Conservation (phyloP, 2,329 filamentous ascomycete genomes). For the Sordariomycetes sp. region DNA sequence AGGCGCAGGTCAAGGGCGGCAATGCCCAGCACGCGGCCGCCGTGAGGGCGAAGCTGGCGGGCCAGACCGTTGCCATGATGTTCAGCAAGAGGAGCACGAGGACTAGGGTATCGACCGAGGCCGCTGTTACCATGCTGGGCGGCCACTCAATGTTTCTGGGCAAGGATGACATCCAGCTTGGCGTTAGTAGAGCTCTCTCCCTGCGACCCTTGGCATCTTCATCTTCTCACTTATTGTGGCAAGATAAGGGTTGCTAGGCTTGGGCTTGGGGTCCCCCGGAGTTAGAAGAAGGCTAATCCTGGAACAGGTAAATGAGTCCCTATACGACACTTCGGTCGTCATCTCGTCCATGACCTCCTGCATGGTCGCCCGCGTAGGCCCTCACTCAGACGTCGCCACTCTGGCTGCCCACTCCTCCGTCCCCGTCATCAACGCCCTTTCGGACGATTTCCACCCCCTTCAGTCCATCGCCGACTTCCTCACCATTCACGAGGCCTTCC, state of each 20-base stretch:
- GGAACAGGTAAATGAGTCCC: conserved; percentile 71
- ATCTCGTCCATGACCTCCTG: conserved; percentile 89
- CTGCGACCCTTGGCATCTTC: neutral
- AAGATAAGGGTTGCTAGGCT: neutral
- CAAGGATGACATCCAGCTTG: conserved; percentile 91
- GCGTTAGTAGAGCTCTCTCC: conserved; percentile 39
- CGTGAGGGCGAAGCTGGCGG: conserved; percentile 53
- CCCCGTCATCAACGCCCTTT: conserved; percentile 79
- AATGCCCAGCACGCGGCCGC: conserved; percentile 38
- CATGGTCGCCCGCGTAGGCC: conserved; percentile 69
- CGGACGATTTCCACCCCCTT: conserved; percentile 84
- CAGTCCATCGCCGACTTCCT: conserved; percentile 92
- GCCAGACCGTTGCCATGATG: conserved; percentile 85
- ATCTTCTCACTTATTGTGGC: neutral
- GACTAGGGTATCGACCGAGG: conserved; percentile 88
- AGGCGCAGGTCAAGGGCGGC: conserved; percentile 64
- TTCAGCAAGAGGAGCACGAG: conserved; percentile 94
- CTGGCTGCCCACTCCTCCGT: conserved; percentile 65
- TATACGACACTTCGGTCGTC: conserved; percentile 85
- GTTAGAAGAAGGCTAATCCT: neutral
- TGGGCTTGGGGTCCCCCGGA: neutral
- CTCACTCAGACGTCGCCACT: conserved; percentile 62
- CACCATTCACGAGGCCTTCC: conserved; percentile 74
- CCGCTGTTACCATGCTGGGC: conserved; percentile 76
- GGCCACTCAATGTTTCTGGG: conserved; percentile 95